Evolutionary conservation across 2,329 filamentous ascomycete species (phyloP), one percentile per base, ranked within the genome.

Genomic region (Aspergillus sp.): DNA sequence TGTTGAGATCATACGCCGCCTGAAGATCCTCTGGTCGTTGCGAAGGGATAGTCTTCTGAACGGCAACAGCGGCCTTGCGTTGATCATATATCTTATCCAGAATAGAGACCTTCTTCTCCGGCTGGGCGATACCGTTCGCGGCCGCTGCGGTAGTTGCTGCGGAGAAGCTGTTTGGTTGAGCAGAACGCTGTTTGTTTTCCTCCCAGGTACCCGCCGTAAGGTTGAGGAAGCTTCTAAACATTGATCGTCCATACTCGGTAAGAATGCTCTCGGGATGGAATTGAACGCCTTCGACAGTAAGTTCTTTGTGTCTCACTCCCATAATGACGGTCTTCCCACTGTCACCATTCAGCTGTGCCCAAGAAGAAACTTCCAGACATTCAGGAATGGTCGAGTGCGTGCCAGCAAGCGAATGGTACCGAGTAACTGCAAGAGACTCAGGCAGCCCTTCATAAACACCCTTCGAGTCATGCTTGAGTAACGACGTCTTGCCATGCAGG

Each of bases 191-290:
- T 47, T 84, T 79, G 59, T 91, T 91, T 61, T 90, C 89, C 45
- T 80, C 80, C 93, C 93, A 98, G 43, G 90, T 96, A 20, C 93
- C 93, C 17, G 89, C 88, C 58, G 85, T 87, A 78, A 95, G 84
- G 49, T 78, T 79, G 51, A 98, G 72, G 67, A 98, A 98, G 69
- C 97, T 98, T 63, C 83, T 84, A 64, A 98, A 81, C 88, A 98
- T 96, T 32, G 80, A 72, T 32, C 90, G 84, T 3, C 94, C 93
- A 49, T 93, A 83, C 41, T 86, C 89, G 0, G 91, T 96, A 45
- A 98, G 74, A 49, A 98, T 98, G 66, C 91, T 97, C 70, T 98
- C 93, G 0, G 93, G 93, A 59, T 98, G 93, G 60, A 97, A 98
- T 64, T 98, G 93, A 13, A 98, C 93, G 37, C 90, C 93, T 68